phyloP scores from a whole-genome alignment of 2,329 filamentous ascomycete species.

The Pseudonectria foliicola region DNA sequence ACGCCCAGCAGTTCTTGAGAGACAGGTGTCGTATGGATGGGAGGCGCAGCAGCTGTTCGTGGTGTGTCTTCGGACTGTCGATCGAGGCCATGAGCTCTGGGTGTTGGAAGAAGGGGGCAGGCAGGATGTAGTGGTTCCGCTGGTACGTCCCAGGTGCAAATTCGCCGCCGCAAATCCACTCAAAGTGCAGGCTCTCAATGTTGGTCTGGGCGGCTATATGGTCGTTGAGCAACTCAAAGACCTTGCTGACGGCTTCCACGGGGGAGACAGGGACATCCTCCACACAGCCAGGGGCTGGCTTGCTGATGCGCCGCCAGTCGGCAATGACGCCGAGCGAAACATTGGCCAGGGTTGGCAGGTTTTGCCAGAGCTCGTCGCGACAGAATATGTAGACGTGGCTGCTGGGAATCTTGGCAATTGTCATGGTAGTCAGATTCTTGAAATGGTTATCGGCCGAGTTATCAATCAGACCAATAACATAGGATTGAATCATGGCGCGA shows the following conservation, averaged over 20 bases:
- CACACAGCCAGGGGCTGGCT: slow-evolving; percentile 43
- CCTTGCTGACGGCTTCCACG: slow-evolving; percentile 40
- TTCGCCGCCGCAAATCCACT: slow-evolving; percentile 63
- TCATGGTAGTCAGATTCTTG: slow-evolving; percentile 48
- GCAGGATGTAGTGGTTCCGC: slow-evolving; percentile 55
- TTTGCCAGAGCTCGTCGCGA: slow-evolving; percentile 54
- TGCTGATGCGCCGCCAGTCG: slow-evolving; percentile 56
- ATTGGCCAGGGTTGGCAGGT: slow-evolving; percentile 45
- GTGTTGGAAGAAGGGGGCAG: slow-evolving; percentile 46
- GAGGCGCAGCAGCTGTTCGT: slow-evolving; percentile 40
- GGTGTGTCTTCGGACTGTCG: slow-evolving; percentile 24
- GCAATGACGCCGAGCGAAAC: slow-evolving; percentile 56
- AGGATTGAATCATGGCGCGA: slow-evolving; percentile 60
- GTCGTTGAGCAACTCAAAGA: slow-evolving; percentile 44
- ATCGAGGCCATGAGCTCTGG: slow-evolving; percentile 23
- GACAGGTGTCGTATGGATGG: slow-evolving; percentile 52
- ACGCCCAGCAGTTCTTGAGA: slow-evolving; percentile 63
- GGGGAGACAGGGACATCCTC: slow-evolving; percentile 43
- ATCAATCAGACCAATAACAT: slow-evolving; percentile 57
- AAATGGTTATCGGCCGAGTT: slow-evolving; percentile 44
- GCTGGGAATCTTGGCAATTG: slow-evolving; percentile 58
- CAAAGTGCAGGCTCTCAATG: slow-evolving; percentile 54
- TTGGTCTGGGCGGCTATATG: slow-evolving; percentile 40
- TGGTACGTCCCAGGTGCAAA: slow-evolving; percentile 54
- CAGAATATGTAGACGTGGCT: slow-evolving; percentile 50